Conservation (phyloP, 495 filamentous ascomycete species). For the Amorphotheca resinae region DNA sequence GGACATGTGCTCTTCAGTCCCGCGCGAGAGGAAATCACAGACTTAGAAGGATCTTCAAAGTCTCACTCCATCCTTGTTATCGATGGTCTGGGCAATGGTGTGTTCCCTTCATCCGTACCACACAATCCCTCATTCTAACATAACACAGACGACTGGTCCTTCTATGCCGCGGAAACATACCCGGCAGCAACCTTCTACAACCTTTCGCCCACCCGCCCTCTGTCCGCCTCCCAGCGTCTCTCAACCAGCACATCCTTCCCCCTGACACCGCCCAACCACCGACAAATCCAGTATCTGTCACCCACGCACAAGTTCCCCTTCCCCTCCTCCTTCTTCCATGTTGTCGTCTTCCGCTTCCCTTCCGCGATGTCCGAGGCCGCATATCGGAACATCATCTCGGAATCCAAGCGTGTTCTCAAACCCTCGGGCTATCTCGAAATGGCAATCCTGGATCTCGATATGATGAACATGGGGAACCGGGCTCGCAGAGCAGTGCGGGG, state of each 20-base stretch:
- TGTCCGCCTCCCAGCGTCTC: conserved; percentile 29
- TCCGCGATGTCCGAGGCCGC: conserved; percentile 55
- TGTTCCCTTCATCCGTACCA: neutral
- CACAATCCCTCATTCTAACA: conserved; percentile 13
- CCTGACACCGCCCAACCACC: conserved; percentile 68
- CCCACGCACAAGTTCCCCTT: conserved; percentile 71
- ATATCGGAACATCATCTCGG: conserved; percentile 70
- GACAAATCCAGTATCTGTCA: conserved; percentile 63
- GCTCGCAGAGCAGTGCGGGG: conserved; percentile 63
- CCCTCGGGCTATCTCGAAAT: conserved; percentile 85
- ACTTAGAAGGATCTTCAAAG: conserved; percentile 28
- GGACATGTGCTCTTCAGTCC: conserved; percentile 92
- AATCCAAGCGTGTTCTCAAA: conserved; percentile 82
- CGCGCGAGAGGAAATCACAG: conserved; percentile 61
- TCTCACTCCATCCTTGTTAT: conserved; percentile 68
- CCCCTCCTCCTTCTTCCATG: conserved; percentile 70
- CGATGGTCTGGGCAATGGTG: conserved; percentile 66
- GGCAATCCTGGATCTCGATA: conserved; percentile 69
- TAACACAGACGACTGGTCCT: conserved; percentile 82
- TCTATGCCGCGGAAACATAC: conserved; percentile 90
- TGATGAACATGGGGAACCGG: conserved; percentile 75
- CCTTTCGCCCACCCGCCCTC: conserved; percentile 42
- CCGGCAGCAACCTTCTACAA: conserved; percentile 78
- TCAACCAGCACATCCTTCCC: conserved; percentile 28
- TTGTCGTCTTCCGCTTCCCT: conserved; percentile 83